Percentiles rank a stretch among this genome's conserved stretches.
Evolutionary conservation across 768 basidiomycete genomes (phyloP).

Genomic region (Mycena galopus): DNA sequence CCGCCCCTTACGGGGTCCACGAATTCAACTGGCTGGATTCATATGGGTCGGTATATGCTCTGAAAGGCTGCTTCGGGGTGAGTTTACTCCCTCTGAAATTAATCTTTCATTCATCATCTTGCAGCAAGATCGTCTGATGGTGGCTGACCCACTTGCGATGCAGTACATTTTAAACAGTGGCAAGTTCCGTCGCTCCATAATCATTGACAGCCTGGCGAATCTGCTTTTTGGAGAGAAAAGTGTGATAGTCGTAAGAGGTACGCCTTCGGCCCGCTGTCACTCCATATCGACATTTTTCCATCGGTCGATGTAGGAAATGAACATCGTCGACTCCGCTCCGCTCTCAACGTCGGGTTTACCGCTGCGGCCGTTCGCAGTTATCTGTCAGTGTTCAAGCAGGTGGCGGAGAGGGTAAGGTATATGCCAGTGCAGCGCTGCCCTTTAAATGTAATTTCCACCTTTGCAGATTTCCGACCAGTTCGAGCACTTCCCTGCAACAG

Average conservation of each 20-base stretch:
- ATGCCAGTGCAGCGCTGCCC: background rate
- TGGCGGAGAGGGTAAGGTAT: background rate
- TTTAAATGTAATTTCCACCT: background rate
- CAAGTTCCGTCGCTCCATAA: background rate
- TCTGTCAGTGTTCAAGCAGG: background rate
- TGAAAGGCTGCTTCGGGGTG: slow-evolving; percentile 25
- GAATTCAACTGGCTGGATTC: slow-evolving; percentile 2
- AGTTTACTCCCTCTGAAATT: background rate
- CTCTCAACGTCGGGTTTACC: slow-evolving; percentile 1
- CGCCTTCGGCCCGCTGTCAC: background rate
- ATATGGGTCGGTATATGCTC: slow-evolving; percentile 6
- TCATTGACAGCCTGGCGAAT: background rate
- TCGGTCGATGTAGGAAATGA: background rate
- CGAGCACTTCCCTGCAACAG: background rate
- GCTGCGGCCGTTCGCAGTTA: background rate
- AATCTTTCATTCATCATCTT: background rate
- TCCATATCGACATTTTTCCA: background rate
- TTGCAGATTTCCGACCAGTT: slow-evolving; percentile 1
- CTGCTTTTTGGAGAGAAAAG: slow-evolving; percentile 10
- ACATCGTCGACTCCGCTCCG: slow-evolving; percentile 4
- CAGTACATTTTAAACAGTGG: slow-evolving; percentile 18
- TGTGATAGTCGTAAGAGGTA: background rate
- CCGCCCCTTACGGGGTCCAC: background rate
- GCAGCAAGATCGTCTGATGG: slow-evolving; percentile 23
- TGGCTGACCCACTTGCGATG: slow-evolving; percentile 5